Evolutionary conservation across 108 stramenopile species (phyloP), one percentile per base, ranked within the genome.

Genomic region (Chaetoceros muelleri): DNA sequence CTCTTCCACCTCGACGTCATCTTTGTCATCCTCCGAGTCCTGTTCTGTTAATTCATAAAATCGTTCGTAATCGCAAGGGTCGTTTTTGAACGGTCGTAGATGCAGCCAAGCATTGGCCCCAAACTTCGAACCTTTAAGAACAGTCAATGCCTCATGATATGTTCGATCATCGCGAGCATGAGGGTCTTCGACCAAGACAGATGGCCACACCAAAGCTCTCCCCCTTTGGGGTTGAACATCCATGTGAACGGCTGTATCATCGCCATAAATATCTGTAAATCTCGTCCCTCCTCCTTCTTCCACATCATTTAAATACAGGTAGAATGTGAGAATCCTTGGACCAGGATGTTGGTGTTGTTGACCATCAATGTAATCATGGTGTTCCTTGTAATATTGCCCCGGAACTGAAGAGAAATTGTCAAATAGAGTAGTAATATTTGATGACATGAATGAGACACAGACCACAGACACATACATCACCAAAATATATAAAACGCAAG

Each of bases 101-200:
- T 81, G 81, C 44, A 82, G 75, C 90, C 90, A 92, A 65, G 70
- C 71, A 67, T 92, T 92, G 19, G 90, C 90, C 16, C 82, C 90
- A 52, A 73, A 58, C 45, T 92, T 92, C 46, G 66, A 74, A 1
- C 90, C 90, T 50, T 76, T 72, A 44, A 78, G 67, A 18, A 91
- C 89, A 50, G 74, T 69, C 19, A 67, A 68, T 20, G 89, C 89
- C 57, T 85, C 82, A 57, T 91, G 89, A 65, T 57, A 69, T 55
- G 56, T 73, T 10, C 67, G 67, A 21, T 52, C 16, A 48, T 73
- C 72, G 66, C 75, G 76, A 24, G 28, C 58, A 8, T 61, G 46
- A 24, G 84, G 89, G 64, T 82, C 61, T 10, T 79, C 78, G 56
- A 83, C 62, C 21, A 57, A 24, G 1, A 84, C 83, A 19, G 70